phyloP scores from a whole-genome alignment of 805 yeast genomes.

The Ogataea nakhonphanomensis region DNA sequence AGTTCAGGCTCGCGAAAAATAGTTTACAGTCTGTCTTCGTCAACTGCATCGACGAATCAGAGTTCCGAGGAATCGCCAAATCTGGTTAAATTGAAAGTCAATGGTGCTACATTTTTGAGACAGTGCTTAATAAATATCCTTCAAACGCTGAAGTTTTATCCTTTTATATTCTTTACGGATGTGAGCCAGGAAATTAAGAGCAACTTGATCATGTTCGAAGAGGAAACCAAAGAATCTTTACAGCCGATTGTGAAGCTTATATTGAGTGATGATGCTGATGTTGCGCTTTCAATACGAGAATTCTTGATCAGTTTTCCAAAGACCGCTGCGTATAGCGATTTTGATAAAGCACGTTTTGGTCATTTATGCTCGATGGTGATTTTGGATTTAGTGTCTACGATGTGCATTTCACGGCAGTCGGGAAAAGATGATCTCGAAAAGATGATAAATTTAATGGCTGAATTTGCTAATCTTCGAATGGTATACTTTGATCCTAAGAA shows the following conservation, averaged over 20 bases:
- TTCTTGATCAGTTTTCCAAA: constrained; percentile 35
- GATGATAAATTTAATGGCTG: constrained; percentile 37
- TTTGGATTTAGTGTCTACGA: constrained; percentile 35
- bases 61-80: constrained; percentile 3
- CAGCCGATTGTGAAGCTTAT: constrained; percentile 37
- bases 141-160: constrained; percentile 31
- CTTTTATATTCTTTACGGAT: constrained; percentile 31
- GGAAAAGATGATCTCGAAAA: constrained; percentile 26
- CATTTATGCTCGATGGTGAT: constrained; percentile 39
- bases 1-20: background rate
- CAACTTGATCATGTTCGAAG: constrained; percentile 19
- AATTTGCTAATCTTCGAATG: constrained; percentile 35
- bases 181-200: constrained; percentile 4
- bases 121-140: constrained; percentile 29
- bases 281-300: constrained; percentile 35
- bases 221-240: constrained; percentile 20
- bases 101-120: constrained; percentile 12
- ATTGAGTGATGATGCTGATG: constrained; percentile 33
- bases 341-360: constrained; percentile 32
- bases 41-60: background rate
- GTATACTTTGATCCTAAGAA: constrained; percentile 20
- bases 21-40: background rate
- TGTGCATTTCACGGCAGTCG: constrained; percentile 25
- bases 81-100: constrained; percentile 11
- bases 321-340: constrained; percentile 30